Evolutionary conservation across 495 filamentous ascomycete species (phyloP), one percentile per base, ranked within the genome.

Genomic region (Letharia columbiana): DNA sequence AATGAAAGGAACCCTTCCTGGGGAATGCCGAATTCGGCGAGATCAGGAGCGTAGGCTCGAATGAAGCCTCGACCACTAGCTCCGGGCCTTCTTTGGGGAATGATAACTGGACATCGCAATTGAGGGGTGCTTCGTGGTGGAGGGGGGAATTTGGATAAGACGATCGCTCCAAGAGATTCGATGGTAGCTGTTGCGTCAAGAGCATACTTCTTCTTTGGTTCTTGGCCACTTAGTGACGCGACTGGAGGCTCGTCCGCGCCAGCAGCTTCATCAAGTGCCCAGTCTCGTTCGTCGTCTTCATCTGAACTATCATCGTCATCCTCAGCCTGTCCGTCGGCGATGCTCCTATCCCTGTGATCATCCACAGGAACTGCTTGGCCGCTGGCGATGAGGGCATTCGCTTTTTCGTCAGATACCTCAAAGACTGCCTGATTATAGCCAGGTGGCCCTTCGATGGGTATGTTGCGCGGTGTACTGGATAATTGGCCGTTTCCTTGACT

Each of bases 1-100:
- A 87, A 86, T n/a, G 81, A 75, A 4, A 86, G 65, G 67, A 84
- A 87, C 20, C 77, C 80, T 28, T 63, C 62, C 63, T 85, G 76
- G 66, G 81, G 77, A 68, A 87, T 79, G 0, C 78, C 82, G 50
- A 75, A 79, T 8, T 81, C 76, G 2, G 72, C 74, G 0, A 86
- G 75, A 2, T 77, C 73, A 1, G 83, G 84, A 0, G 84, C 79
- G 74, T 86, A 86, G 3, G 82, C 75, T 59, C 75, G 64, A 61
- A 81, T 68, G 58, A 83, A 84, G 5, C 81, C 81, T 8, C 79
- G 73, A 11, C 66, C 69, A 28, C 77, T 76, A 33, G 69, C 73
- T 20, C 74, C 69, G 3, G 81, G 81, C 50, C 82, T 74, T 31
- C 78, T 71, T 66, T 84, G 82, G 2, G 82, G 80, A 39, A 84